Conservation (phyloP, 495 filamentous ascomycete species). For the Durotheca rogersii region DNA sequence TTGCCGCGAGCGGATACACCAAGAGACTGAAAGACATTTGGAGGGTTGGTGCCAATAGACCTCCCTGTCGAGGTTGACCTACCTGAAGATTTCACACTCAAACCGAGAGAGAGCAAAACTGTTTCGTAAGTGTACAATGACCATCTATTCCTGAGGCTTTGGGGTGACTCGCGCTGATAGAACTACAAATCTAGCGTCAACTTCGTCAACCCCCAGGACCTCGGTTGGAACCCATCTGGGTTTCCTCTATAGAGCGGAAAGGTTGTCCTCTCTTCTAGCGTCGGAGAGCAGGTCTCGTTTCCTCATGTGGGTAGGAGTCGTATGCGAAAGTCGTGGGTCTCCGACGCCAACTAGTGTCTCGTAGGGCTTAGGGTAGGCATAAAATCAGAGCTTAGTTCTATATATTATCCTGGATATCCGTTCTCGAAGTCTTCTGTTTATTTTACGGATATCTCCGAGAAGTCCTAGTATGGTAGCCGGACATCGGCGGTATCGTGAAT, state of each 20-base stretch:
- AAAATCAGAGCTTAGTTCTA: not conserved
- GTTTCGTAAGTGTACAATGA: slow-evolving; percentile 11
- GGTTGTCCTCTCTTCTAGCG: slow-evolving; percentile 38
- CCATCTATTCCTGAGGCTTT: not conserved
- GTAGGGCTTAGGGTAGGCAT: slow-evolving; percentile 3
- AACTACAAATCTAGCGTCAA: not conserved
- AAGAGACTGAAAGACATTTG: slow-evolving; percentile 5
- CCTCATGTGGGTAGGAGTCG: slow-evolving; percentile 27
- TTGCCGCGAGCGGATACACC: not conserved
- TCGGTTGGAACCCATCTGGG: slow-evolving; percentile 8
- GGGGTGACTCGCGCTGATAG: too few species aligned
- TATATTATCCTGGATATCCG: slow-evolving; percentile 11
- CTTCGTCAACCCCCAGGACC: slow-evolving; percentile 9
- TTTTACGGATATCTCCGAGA: not conserved
- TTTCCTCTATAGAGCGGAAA: slow-evolving; percentile 43
- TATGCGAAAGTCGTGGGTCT: not conserved
- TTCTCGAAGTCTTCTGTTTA: slow-evolving; percentile 6
- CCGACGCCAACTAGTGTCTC: not conserved
- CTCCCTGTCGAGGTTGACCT: slow-evolving; percentile 2
- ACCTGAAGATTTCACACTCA: slow-evolving; percentile 9
- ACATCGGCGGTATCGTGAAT: too few species aligned
- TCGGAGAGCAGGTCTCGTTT: slow-evolving; percentile 36
- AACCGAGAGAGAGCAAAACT: slow-evolving; percentile 11
- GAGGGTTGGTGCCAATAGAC: slow-evolving; percentile 2
- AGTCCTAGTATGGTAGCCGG: slow-evolving; percentile 16